Evolutionary conservation across 2,329 filamentous ascomycete species (phyloP).

Genomic region (Lachnellula occidentalis): DNA sequence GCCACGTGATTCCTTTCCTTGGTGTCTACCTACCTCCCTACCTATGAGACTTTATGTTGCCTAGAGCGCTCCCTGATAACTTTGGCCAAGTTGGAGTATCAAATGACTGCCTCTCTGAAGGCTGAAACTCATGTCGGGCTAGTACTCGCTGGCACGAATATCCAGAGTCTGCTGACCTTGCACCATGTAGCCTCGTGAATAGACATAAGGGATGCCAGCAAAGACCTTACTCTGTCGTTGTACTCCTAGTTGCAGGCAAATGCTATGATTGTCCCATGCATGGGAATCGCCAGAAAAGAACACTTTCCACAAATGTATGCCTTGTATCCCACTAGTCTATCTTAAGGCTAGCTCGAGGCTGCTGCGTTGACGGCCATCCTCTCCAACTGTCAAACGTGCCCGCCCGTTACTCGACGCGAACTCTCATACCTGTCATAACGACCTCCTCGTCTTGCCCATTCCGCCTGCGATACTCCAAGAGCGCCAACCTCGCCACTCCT

Average conservation of each 20-base stretch:
- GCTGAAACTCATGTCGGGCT: neutral
- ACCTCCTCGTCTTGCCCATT: constrained; percentile 2
- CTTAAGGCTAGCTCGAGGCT: neutral
- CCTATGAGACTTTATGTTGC: neutral
- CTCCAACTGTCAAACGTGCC: too few relatives aligned
- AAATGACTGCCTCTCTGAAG: neutral
- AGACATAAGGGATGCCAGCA: neutral
- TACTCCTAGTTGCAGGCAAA: neutral
- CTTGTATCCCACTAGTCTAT: neutral
- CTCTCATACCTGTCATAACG: neutral
- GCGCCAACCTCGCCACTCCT: constrained; percentile 1
- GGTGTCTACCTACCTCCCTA: neutral
- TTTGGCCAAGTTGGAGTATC: neutral
- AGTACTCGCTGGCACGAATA: neutral
- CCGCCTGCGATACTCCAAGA: constrained; percentile 1
- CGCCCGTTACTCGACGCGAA: neutral
- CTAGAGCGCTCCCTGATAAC: neutral
- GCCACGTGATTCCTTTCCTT: neutral
- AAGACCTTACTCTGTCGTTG: neutral
- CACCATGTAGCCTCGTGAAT: neutral
- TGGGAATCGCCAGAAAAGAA: neutral
- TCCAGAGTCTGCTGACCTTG: neutral
- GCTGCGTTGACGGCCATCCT: neutral
- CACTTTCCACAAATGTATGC: neutral
- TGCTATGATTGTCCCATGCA: neutral